These are phyloP conservation scores for Aspergillus intermedius DNA, from an alignment of 2,329 filamentous ascomycete genomes.

Conservation along the genomic window DNA sequence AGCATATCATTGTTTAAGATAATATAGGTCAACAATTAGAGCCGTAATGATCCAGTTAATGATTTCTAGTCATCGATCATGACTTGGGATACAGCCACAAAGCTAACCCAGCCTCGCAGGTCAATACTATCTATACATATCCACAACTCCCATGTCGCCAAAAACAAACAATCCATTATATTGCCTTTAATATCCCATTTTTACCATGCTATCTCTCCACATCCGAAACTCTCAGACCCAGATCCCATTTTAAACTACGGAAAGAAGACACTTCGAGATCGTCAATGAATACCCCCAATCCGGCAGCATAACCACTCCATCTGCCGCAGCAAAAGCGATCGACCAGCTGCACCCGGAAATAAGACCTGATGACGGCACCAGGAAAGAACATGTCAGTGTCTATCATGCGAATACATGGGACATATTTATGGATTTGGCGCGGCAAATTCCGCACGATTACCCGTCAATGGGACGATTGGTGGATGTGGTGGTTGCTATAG, in stretches of 20 bases:
- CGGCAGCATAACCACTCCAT: not conserved
- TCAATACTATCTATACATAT: not conserved
- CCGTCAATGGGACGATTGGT: constrained; percentile 4
- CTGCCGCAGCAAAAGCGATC: constrained; percentile 1
- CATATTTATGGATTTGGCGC: constrained; percentile 1
- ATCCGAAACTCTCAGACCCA: not conserved
- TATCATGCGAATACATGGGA: constrained; percentile 7
- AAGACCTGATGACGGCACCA: not conserved
- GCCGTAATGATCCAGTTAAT: not conserved
- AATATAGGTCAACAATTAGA: no score
- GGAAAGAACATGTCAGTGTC: not conserved
- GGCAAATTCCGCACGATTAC: constrained; percentile 6
- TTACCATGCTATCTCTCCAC: not conserved
- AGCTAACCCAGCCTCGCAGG: not conserved
- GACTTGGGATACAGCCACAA: not conserved
- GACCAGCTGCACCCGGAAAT: not conserved
- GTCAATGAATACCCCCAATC: constrained; percentile 3
- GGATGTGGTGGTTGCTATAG: constrained; percentile 1
- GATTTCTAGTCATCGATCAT: not conserved
- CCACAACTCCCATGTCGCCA: not conserved
- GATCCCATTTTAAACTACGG: not conserved
- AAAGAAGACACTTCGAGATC: not conserved
- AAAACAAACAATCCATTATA: not conserved
- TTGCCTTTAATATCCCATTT: not conserved
- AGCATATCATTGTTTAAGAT: no score